phyloP scores from a whole-genome alignment of 1,139 yeast species.

The Meyerozyma smithsonii region DNA sequence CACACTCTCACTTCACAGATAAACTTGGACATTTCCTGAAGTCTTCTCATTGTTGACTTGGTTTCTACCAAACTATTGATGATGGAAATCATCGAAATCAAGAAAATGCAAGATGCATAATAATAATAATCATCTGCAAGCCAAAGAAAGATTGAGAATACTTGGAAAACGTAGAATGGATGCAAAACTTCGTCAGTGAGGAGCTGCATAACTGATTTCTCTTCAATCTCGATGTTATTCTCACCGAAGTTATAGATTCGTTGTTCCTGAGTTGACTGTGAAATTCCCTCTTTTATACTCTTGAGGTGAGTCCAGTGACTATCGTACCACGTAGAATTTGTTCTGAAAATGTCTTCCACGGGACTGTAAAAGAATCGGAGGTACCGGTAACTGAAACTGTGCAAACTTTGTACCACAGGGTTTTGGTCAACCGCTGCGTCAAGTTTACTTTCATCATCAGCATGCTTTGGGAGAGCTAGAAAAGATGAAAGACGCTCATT shows the following conservation, averaged over 20 bases:
- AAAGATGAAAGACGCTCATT: slow-evolving; percentile 69
- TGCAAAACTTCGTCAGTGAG: slow-evolving; percentile 85
- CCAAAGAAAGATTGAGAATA: slow-evolving; percentile 89
- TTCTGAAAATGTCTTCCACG: slow-evolving; percentile 74
- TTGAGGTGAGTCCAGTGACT: slow-evolving; percentile 61
- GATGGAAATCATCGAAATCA: slow-evolving; percentile 79
- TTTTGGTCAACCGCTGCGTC: slow-evolving; percentile 32
- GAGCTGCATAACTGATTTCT: slow-evolving; percentile 60
- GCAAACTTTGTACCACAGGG: slow-evolving; percentile 66
- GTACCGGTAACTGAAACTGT: slow-evolving; percentile 76
- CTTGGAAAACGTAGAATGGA: slow-evolving; percentile 92
- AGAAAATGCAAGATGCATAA: slow-evolving; percentile 86
- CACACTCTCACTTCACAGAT: slow-evolving; percentile 82
- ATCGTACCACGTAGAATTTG: slow-evolving; percentile 87
- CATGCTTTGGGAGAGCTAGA: slow-evolving; percentile 31
- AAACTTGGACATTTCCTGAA: slow-evolving; percentile 69
- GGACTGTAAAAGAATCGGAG: slow-evolving; percentile 82
- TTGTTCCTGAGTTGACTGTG: slow-evolving; percentile 63
- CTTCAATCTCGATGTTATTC: slow-evolving; percentile 71
- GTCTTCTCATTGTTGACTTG: slow-evolving; percentile 62
- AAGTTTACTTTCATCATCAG: slow-evolving; percentile 15
- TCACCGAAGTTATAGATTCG: slow-evolving; percentile 71
- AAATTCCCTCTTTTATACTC: slow-evolving; percentile 63
- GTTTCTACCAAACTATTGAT: slow-evolving; percentile 81
- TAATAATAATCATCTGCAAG: slow-evolving; percentile 86